A percentile compares a stretch with the other conserved stretches of the same genome.
Evolutionary conservation across 208 protist species (phyloP).

Genomic region (Acanthamoeba lenticulata): DNA sequence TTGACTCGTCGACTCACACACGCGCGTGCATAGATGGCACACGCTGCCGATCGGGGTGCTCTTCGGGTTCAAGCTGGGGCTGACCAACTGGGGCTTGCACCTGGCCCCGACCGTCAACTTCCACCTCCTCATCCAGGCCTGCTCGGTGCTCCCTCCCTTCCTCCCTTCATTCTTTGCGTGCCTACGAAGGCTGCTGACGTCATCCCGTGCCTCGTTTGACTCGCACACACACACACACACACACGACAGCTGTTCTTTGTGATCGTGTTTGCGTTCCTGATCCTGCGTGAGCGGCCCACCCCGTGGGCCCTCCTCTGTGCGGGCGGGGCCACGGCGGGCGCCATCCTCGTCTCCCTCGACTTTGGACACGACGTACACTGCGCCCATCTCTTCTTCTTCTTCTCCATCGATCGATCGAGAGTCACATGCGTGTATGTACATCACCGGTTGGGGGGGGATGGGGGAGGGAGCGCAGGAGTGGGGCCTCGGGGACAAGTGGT

Average conservation of each 20-base stretch:
- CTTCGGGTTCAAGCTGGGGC: constrained; percentile 41
- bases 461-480: neutral
- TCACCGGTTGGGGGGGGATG: no score
- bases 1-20: neutral
- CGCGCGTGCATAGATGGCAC: neutral
- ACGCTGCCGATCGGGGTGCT: neutral
- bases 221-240: no score
- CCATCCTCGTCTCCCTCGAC: constrained; percentile 15
- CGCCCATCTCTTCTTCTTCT: neutral
- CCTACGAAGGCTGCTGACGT: neutral
- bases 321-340: neutral
- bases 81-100: constrained; percentile 26
- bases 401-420: no score
- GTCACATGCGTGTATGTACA: no score
- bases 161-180: neutral
- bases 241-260: neutral
- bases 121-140: neutral
- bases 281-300: constrained; percentile 1
- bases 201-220: neutral
- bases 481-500: constrained; percentile 11
- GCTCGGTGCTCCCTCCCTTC: neutral
- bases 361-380: constrained; percentile 14
- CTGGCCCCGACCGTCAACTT: constrained; percentile 33
- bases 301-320: constrained; percentile 8
- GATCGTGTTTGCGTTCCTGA: constrained; percentile 34